phyloP scores from a whole-genome alignment of 2,329 filamentous ascomycete genomes.

The Epichloe scottii region DNA sequence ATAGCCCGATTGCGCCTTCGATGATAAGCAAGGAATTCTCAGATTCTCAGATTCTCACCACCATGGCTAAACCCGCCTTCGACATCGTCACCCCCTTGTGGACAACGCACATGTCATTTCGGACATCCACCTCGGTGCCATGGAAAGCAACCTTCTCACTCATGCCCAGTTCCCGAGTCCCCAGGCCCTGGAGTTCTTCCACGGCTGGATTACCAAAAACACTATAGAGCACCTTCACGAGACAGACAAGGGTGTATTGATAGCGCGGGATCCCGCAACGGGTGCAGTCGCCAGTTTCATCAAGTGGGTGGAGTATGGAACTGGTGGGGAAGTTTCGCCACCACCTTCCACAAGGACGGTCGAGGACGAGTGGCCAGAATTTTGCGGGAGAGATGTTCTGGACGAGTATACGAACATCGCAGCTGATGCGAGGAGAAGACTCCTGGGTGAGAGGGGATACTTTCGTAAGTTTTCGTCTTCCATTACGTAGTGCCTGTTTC shows the following conservation, averaged over 20 bases:
- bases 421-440: constrained; percentile 18
- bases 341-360: constrained; percentile 9
- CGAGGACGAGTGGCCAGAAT: constrained; percentile 18
- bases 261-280: constrained; percentile 20
- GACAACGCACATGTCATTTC: constrained; percentile 14
- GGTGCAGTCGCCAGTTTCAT: constrained; percentile 21
- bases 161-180: constrained; percentile 27
- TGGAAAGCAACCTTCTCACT: constrained; percentile 26
- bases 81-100: constrained; percentile 14
- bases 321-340: constrained; percentile 2
- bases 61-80: constrained; percentile 8
- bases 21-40: neutral
- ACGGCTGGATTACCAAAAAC: constrained; percentile 18
- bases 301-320: constrained; percentile 22
- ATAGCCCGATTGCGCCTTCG: neutral
- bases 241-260: constrained; percentile 17
- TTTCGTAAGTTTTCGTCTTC: constrained; percentile 22
- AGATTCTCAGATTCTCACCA: neutral
- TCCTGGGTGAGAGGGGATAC: constrained; percentile 18
- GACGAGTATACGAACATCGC: constrained; percentile 21
- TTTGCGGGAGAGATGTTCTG: constrained; percentile 18
- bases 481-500: neutral
- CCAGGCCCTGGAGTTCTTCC: constrained; percentile 17
- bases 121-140: constrained; percentile 25
- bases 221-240: constrained; percentile 17